These are phyloP conservation scores for Kwoniella dendrophila DNA, from an alignment of 768 basidiomycete genomes.

Conservation along the genomic window DNA sequence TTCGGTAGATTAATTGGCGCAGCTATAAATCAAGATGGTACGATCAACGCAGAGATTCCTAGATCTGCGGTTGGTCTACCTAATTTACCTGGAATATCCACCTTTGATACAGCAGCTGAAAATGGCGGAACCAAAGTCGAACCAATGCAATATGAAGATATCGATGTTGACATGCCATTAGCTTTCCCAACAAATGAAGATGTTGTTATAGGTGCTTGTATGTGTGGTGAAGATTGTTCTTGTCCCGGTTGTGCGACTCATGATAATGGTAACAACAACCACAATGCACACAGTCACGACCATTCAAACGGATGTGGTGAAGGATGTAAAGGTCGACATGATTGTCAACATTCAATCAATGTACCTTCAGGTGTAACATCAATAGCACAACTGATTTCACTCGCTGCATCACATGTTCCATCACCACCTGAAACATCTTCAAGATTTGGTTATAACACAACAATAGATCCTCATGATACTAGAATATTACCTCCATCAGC, in stretches of 20 bases:
- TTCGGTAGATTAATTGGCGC: conserved; percentile 43
- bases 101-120: conserved; percentile 40
- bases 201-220: conserved; percentile 51
- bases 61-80: conserved; percentile 44
- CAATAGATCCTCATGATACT: conserved; percentile 43
- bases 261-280: conserved; percentile 19
- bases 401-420: conserved; percentile 48
- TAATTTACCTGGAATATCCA: conserved; percentile 41
- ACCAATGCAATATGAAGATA: conserved; percentile 44
- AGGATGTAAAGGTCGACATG: conserved; percentile 40
- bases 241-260: conserved; percentile 55
- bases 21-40: conserved; percentile 41
- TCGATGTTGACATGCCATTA: conserved; percentile 36
- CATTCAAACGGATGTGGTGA: conserved; percentile 35
- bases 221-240: conserved; percentile 54
- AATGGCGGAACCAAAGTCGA: conserved; percentile 35
- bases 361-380: conserved; percentile 48
- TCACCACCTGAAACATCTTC: conserved; percentile 20
- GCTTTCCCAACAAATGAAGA: conserved; percentile 46
- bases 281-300: not conserved
- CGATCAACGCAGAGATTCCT: conserved; percentile 33
- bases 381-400: conserved; percentile 45
- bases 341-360: conserved; percentile 44
- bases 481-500: conserved; percentile 45
- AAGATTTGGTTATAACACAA: not conserved